Conservation (phyloP, 495 filamentous ascomycete species). For the Penicillium angulare region DNA sequence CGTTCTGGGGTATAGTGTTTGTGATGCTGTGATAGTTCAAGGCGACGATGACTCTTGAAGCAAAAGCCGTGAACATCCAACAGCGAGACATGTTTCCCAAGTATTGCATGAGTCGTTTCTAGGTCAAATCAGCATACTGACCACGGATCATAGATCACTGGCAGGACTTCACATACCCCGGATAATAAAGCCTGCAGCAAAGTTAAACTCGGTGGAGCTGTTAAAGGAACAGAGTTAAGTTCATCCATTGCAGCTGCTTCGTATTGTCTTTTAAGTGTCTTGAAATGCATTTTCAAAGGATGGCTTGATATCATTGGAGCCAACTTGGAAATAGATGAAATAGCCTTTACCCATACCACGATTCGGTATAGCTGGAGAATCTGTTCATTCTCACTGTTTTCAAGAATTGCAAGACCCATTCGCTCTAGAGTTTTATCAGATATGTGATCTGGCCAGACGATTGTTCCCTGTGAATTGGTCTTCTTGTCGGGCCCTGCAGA, state of each 20-base stretch:
- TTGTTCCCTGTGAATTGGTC: conserved; percentile 24
- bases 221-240: conserved; percentile 21
- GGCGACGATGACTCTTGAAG: conserved; percentile 24
- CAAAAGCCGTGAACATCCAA: conserved; percentile 27
- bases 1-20: conserved; percentile 11
- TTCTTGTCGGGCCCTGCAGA: conserved; percentile 19
- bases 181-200: conserved; percentile 29
- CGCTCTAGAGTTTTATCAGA: conserved; percentile 21
- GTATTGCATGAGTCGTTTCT: conserved; percentile 29
- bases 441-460: conserved; percentile 32
- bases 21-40: conserved; percentile 30
- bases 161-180: conserved; percentile 14
- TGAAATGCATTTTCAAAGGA: conserved; percentile 18
- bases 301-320: conserved; percentile 19
- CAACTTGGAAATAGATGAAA: conserved; percentile 23
- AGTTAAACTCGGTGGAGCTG: conserved; percentile 23
- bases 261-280: conserved; percentile 23
- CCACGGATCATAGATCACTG: not conserved
- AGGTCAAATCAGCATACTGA: not conserved
- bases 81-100: conserved; percentile 27
- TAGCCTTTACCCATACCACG: conserved; percentile 24
- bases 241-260: conserved; percentile 19
- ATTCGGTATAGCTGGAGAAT: conserved; percentile 22
- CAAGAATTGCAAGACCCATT: conserved; percentile 29
- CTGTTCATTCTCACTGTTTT: conserved; percentile 22